These are phyloP conservation scores for Ustilago sp. DNA, from an alignment of 1,284 basidiomycete species.

Conservation along the genomic window DNA sequence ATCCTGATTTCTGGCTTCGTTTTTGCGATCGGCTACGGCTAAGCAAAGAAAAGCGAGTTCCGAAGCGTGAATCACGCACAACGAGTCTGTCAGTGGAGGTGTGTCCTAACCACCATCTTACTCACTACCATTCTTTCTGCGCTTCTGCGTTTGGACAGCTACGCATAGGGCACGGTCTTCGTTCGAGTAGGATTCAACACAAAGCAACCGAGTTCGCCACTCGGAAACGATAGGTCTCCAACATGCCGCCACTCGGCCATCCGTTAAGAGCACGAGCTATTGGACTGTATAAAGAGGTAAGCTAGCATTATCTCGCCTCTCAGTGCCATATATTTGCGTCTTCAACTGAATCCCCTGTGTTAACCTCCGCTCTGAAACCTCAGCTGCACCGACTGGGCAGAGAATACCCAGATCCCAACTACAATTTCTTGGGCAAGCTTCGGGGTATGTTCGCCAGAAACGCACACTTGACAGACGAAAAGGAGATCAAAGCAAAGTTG, in stretches of 20 bases:
- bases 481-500: slow-evolving; percentile 61
- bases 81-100: not conserved
- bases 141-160: not conserved
- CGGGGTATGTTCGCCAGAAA: slow-evolving; percentile 58
- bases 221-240: not conserved
- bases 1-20: slow-evolving; percentile 5
- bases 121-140: not conserved
- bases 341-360: not conserved
- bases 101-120: not conserved
- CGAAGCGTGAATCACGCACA: slow-evolving; percentile 11
- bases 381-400: slow-evolving; percentile 67
- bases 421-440: slow-evolving; percentile 66
- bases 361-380: not conserved
- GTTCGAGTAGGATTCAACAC: too few relatives aligned
- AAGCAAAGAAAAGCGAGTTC: slow-evolving; percentile 14
- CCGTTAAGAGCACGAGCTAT: slow-evolving; percentile 64
- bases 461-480: slow-evolving; percentile 63
- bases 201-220: not conserved
- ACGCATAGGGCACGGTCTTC: too few relatives aligned
- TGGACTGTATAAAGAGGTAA: slow-evolving; percentile 64
- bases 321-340: too few relatives aligned
- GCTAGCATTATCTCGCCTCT: not conserved
- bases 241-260: slow-evolving; percentile 65
- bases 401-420: slow-evolving; percentile 68
- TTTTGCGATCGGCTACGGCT: slow-evolving; percentile 16